Evolutionary conservation across 2,329 filamentous ascomycete genomes (phyloP).

Genomic region (Aspergillus vadensis): DNA sequence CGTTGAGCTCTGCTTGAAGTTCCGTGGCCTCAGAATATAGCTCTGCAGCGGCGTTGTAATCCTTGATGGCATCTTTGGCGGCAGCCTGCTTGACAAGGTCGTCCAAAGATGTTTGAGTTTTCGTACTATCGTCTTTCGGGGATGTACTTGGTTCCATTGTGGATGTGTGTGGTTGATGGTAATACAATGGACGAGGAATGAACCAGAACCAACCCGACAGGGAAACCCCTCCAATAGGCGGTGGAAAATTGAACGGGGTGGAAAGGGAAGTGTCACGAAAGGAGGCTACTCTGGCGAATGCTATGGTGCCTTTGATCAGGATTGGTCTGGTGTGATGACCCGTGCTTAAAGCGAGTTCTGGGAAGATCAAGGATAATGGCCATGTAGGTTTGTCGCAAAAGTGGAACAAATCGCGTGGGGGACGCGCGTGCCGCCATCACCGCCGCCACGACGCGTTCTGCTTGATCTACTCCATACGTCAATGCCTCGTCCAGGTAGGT

Average conservation of each 20-base stretch:
- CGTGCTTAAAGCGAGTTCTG: too few relatives aligned
- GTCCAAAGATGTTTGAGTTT: slow-evolving; percentile 65
- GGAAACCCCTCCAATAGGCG: background rate
- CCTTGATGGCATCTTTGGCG: slow-evolving; percentile 83
- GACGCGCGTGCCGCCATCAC: background rate
- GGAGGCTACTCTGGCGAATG: background rate
- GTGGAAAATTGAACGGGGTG: too few relatives aligned
- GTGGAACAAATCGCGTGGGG: slow-evolving; percentile 1
- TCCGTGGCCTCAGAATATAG: slow-evolving; percentile 86
- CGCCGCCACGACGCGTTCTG: background rate
- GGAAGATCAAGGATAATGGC: background rate
- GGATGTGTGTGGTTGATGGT: background rate
- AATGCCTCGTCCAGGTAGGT: background rate
- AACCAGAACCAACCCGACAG: background rate
- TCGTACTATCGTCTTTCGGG: slow-evolving; percentile 26
- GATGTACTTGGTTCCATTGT: slow-evolving; percentile 17
- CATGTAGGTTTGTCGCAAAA: background rate
- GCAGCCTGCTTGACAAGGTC: slow-evolving; percentile 80
- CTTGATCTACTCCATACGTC: background rate
- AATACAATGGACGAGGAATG: background rate
- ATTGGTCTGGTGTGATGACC: background rate
- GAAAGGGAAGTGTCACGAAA: background rate
- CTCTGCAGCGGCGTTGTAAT: slow-evolving; percentile 83
- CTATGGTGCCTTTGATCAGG: too few relatives aligned
- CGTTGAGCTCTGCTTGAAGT: slow-evolving; percentile 86